Conservation (phyloP, 1,139 yeast genomes). For the Scheffersomyces titani region DNA sequence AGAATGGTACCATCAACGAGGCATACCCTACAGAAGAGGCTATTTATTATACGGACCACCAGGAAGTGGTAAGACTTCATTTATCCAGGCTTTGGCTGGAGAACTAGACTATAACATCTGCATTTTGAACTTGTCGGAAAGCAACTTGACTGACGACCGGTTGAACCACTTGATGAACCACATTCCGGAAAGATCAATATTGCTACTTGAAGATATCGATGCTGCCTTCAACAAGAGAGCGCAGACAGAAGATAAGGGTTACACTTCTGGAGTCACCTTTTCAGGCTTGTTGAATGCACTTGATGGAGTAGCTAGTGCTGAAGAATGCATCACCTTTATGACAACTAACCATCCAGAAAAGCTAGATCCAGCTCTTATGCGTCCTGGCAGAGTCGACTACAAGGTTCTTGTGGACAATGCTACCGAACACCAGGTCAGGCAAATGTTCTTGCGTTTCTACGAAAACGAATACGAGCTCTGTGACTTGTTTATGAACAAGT, state of each 20-base stretch:
- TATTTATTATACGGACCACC: slow-evolving; percentile 96
- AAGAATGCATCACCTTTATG: slow-evolving; percentile 95
- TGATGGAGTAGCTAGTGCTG: slow-evolving; percentile 99
- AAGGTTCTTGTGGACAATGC: slow-evolving; percentile 86
- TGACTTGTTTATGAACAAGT: slow-evolving; percentile 57
- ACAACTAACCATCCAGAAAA: slow-evolving; percentile 96
- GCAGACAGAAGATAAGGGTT: slow-evolving; percentile 77
- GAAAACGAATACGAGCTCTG: slow-evolving; percentile 64
- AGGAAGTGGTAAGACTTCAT: slow-evolving; percentile 95
- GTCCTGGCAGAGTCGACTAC: slow-evolving; percentile 95
- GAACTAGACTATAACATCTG: slow-evolving; percentile 95
- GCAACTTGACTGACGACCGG: slow-evolving; percentile 90
- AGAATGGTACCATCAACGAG: slow-evolving; percentile 91
- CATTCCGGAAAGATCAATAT: slow-evolving; percentile 84
- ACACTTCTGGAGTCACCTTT: slow-evolving; percentile 84
- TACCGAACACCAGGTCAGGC: slow-evolving; percentile 69
- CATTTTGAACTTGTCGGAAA: slow-evolving; percentile 85
- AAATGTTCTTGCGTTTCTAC: slow-evolving; percentile 89
- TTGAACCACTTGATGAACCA: slow-evolving; percentile 94
- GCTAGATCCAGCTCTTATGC: slow-evolving; percentile 77
- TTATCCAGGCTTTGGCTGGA: slow-evolving; percentile 95
- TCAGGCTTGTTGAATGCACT: slow-evolving; percentile 91
- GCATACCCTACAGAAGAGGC: slow-evolving; percentile 96
- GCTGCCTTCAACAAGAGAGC: slow-evolving; percentile 89
- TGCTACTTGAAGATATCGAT: slow-evolving; percentile 89